Conservation (phyloP, 805 yeast genomes). For the Teunomyces atbi region DNA sequence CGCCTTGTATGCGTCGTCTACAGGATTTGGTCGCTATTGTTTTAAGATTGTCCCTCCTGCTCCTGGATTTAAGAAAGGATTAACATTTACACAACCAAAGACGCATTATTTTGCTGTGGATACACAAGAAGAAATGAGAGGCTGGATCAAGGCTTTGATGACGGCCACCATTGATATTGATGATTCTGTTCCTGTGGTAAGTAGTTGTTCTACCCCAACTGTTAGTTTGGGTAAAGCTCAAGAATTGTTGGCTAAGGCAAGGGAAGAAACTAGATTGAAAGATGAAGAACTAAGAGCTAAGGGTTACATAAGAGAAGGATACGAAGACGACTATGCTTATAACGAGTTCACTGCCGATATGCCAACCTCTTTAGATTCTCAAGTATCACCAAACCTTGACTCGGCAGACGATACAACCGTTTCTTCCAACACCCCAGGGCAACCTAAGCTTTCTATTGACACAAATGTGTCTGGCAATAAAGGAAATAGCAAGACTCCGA, state of each 20-base stretch:
- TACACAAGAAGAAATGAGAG: conserved; percentile 83
- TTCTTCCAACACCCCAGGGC: conserved; percentile 17
- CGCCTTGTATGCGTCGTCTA: conserved; percentile 86
- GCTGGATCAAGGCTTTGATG: conserved; percentile 93
- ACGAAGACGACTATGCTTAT: conserved; percentile 14
- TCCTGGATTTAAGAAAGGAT: conserved; percentile 93
- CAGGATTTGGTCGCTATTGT: conserved; percentile 91
- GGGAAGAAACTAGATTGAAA: conserved; percentile 66
- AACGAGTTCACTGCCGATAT: conserved; percentile 14
- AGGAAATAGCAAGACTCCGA: conserved; percentile 28
- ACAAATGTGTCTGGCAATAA: conserved; percentile 21
- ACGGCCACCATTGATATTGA: conserved; percentile 96
- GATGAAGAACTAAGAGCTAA: conserved; percentile 49
- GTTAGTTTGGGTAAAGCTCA: conserved; percentile 85
- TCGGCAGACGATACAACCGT: conserved; percentile 34
- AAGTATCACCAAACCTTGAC: conserved; percentile 29
- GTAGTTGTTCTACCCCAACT: conserved; percentile 95
- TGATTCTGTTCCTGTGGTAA: conserved; percentile 85
- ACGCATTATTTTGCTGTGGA: conserved; percentile 97
- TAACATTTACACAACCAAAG: conserved; percentile 94
- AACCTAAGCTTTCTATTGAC: conserved; percentile 34
- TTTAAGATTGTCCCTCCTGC: conserved; percentile 95
- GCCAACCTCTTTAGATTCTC: conserved; percentile 26
- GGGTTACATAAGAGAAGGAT: conserved; percentile 31
- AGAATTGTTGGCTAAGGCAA: conserved; percentile 76